Base-by-base conservation (phyloP, 2,329 filamentous ascomycete species). In the Myrmaecium sp. region DNA sequence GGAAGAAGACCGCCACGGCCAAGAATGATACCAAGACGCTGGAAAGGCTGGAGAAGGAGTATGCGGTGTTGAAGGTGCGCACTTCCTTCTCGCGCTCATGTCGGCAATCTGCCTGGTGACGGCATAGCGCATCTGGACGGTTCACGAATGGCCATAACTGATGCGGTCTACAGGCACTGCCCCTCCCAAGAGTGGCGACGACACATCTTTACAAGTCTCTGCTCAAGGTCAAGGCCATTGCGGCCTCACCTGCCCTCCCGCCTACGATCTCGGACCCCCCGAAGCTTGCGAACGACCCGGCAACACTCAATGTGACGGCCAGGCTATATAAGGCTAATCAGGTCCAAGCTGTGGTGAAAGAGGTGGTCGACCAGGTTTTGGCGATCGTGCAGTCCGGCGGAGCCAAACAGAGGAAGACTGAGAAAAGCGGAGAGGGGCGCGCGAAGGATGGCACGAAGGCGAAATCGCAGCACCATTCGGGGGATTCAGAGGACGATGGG, bases 1-100 rank as follows among this genome's bases (percentile, higher is more conserved):
- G 74, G 30, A 59, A 63, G 37, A 74, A 74, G 42, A 57, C 54
- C 3, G 66, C 66, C 1, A 52, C 49, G 21, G 36, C 46, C 5
- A 55, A 60, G 19, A 53, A 53, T 7, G 56, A 66, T 17, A 47
- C 46, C 12, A 46, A 47, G 14, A 51, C 71, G 41, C 54, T 66
- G 13, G 53, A 57, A 31, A 59, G 76, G 12, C 53, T 84, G 17
- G 66, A 79, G 34, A 62, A 64, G 17, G 78, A 74, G 41, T 61
- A 71, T 23, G 49, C 55, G 23, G 62, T 62, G 13, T 44, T 73
- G 27, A 74, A 74, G 55, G 62, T 63, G 42, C 31, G 41, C 33
- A n/a, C 18, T 20, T 20, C 18, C 8, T 8, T 20, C 8, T 20
- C 8, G 18, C 18, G 8, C 18, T 20, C 8, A 20, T 20, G 8